Evolutionary conservation across 2,329 filamentous ascomycete genomes (phyloP).

Genomic region (Aspergillus pseudoglaucus): DNA sequence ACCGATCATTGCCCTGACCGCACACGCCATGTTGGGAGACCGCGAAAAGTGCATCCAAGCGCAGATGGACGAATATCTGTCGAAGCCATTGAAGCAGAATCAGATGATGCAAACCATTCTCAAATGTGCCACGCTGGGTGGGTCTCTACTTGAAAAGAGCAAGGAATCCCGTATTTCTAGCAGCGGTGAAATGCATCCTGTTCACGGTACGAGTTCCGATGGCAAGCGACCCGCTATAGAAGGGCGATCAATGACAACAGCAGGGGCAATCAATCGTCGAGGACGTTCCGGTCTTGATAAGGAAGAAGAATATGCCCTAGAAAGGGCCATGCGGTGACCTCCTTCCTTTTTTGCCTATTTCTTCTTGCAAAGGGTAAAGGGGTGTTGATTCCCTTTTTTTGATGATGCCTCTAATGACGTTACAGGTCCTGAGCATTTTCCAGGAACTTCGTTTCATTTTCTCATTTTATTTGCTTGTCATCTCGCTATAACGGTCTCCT

Average conservation of each 20-base stretch:
- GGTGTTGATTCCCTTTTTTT: background rate
- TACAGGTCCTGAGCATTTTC: background rate
- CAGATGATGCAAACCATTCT: slow-evolving; percentile 96
- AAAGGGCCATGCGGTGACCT: slow-evolving; percentile 41
- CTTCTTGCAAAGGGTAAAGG: background rate
- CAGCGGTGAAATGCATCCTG: slow-evolving; percentile 32
- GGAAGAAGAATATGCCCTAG: slow-evolving; percentile 55
- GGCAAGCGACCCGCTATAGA: slow-evolving; percentile 51
- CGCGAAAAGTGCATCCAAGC: slow-evolving; percentile 97
- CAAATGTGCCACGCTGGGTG: slow-evolving; percentile 86
- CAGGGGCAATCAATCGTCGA: slow-evolving; percentile 51
- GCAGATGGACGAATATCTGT: slow-evolving; percentile 98
- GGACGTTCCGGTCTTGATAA: slow-evolving; percentile 59
- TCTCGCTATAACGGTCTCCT: slow-evolving; percentile 1
- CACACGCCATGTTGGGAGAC: slow-evolving; percentile 97
- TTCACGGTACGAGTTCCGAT: slow-evolving; percentile 24
- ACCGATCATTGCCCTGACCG: slow-evolving; percentile 92
- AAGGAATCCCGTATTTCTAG: slow-evolving; percentile 37
- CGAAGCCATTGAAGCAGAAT: slow-evolving; percentile 93
- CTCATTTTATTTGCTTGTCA: background rate
- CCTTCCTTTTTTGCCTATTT: slow-evolving; percentile 5
- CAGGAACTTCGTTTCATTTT: background rate
- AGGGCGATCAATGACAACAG: slow-evolving; percentile 62
- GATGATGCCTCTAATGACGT: background rate
- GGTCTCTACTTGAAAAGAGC: slow-evolving; percentile 37